Evolutionary conservation across 1,139 yeast species (phyloP).

Genomic region (Suzukiozyma palmioleophila): DNA sequence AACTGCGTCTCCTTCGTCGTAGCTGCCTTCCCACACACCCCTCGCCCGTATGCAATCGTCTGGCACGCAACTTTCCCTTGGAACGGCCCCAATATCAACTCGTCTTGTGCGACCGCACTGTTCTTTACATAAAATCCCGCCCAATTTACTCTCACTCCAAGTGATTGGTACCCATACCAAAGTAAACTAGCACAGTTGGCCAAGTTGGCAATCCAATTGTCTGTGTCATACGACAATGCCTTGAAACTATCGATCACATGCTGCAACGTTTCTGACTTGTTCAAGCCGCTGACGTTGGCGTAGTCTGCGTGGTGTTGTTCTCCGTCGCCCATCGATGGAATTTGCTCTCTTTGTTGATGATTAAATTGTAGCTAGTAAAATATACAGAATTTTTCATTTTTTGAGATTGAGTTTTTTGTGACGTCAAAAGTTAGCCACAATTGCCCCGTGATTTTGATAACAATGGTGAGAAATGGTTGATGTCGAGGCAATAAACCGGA

Average conservation of each 20-base stretch:
- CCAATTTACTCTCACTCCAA: constrained; percentile 71
- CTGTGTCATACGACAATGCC: constrained; percentile 58
- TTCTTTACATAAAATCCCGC: constrained; percentile 76
- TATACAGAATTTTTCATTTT: too few relatives aligned
- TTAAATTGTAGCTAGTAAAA: too few relatives aligned
- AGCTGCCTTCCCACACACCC: constrained; percentile 93
- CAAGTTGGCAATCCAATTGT: constrained; percentile 84
- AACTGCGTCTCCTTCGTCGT: constrained; percentile 53
- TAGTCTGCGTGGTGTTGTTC: constrained; percentile 58
- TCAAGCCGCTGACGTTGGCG: constrained; percentile 26
- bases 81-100: constrained; percentile 82
- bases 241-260: constrained; percentile 56
- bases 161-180: constrained; percentile 80
- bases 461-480: background rate
- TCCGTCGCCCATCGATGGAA: constrained; percentile 6
- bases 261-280: constrained; percentile 57
- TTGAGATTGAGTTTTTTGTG: too few relatives aligned
- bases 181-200: constrained; percentile 81
- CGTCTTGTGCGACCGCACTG: constrained; percentile 23
- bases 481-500: background rate
- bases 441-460: too few relatives aligned
- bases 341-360: too few relatives aligned
- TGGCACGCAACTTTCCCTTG: constrained; percentile 98
- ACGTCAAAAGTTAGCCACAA: too few relatives aligned
- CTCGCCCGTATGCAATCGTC: constrained; percentile 66